Conservation (phyloP, 1,139 yeast species). For the Protomyces lactucae-debilis region DNA sequence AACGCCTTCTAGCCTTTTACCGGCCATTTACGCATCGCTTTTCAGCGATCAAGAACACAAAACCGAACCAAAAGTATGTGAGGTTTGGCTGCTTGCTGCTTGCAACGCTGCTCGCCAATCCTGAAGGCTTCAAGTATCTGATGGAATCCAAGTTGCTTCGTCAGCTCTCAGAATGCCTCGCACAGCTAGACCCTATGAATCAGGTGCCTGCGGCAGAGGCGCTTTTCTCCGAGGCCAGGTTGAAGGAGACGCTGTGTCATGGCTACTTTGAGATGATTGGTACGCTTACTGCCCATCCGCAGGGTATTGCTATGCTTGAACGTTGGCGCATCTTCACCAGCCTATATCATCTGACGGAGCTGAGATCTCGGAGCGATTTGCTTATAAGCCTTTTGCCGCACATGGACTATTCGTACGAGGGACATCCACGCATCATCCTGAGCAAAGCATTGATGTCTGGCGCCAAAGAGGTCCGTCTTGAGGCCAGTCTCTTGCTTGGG, state of each 20-base stretch:
- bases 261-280: conserved; percentile 82
- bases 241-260: conserved; percentile 60
- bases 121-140: conserved; percentile 64
- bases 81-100: conserved; percentile 70
- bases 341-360: conserved; percentile 63
- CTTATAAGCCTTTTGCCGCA: conserved; percentile 55
- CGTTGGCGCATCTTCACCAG: conserved; percentile 83
- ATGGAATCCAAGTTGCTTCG: conserved; percentile 72
- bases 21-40: conserved; percentile 87
- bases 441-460: conserved; percentile 60
- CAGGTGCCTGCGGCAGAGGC: conserved; percentile 73
- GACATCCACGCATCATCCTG: conserved; percentile 64
- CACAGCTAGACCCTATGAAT: conserved; percentile 73
- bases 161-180: conserved; percentile 80
- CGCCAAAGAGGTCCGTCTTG: conserved; percentile 49
- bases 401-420: conserved; percentile 57
- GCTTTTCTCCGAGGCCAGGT: conserved; percentile 56
- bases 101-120: conserved; percentile 57
- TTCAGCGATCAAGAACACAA: conserved; percentile 54
- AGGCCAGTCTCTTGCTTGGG: conserved; percentile 55
- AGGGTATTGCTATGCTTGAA: conserved; percentile 64
- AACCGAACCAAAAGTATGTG: conserved; percentile 54
- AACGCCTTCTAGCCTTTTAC: conserved; percentile 76
- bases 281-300: conserved; percentile 53
- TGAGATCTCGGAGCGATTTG: conserved; percentile 55